Evolutionary conservation across 192 early-diverging fungal species (phyloP).

Genomic region (Phlyctochytrium planicorne): DNA sequence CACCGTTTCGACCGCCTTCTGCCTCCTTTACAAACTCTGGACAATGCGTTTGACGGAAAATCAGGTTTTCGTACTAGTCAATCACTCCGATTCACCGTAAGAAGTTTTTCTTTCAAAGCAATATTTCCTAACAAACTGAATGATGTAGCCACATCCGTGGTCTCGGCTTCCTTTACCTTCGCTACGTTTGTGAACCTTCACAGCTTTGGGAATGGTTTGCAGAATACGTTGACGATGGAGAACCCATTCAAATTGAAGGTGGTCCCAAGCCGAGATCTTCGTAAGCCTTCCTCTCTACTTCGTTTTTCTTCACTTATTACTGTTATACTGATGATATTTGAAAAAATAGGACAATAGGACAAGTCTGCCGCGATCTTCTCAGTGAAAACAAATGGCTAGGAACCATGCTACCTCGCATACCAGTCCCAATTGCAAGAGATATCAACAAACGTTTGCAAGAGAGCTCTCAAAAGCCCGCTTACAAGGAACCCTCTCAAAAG

Average conservation of each 20-base stretch:
- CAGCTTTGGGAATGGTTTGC: constrained; percentile 80
- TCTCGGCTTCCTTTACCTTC: constrained; percentile 76
- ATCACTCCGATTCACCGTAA: constrained; percentile 74
- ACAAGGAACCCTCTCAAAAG: too few relatives aligned
- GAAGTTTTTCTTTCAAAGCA: not conserved
- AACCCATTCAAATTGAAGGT: constrained; percentile 61
- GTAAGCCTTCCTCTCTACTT: not conserved
- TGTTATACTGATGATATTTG: too few relatives aligned
- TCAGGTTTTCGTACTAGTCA: constrained; percentile 76
- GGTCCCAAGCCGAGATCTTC: constrained; percentile 47
- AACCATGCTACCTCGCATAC: constrained; percentile 81
- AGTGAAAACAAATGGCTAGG: constrained; percentile 76
- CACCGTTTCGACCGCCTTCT: constrained; percentile 78
- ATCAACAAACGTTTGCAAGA: constrained; percentile 62
- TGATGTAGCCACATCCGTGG: constrained; percentile 67
- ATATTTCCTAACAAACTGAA: not conserved
- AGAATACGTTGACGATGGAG: constrained; percentile 75
- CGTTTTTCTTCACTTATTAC: too few relatives aligned
- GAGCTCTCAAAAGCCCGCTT: constrained; percentile 17
- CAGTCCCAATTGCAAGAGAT: constrained; percentile 75
- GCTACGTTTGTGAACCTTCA: constrained; percentile 75
- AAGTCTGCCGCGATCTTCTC: constrained; percentile 62
- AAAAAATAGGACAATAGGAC: constrained; percentile 68
- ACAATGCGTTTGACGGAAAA: constrained; percentile 71
- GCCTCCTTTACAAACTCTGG: constrained; percentile 82